Evolutionary conservation across 192 early-diverging fungal species (phyloP).

Genomic region (Podila epigama): DNA sequence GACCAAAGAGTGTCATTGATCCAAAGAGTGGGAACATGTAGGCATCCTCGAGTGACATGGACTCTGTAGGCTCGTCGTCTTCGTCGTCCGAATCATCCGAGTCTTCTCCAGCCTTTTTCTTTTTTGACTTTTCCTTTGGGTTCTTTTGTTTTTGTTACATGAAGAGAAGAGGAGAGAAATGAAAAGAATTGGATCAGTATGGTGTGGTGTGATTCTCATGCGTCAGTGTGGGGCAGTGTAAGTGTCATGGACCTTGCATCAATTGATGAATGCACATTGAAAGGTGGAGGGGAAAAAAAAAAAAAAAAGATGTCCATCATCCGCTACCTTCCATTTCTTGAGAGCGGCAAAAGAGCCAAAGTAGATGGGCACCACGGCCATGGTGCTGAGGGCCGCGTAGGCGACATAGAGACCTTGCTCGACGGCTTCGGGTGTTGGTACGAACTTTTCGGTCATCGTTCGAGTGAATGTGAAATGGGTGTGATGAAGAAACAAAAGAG

Average conservation of each 20-base stretch:
- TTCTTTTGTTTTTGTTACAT: too few relatives aligned
- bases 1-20: conserved; percentile 76
- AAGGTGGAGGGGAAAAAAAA: too few relatives aligned
- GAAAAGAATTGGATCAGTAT: too few relatives aligned
- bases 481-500: conserved; percentile 1
- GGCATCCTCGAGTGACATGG: conserved; percentile 86
- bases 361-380: conserved; percentile 92
- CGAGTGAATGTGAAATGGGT: background rate
- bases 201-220: too few relatives aligned
- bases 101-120: conserved; percentile 44
- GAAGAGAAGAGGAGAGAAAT: too few relatives aligned
- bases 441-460: conserved; percentile 45
- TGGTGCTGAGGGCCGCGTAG: conserved; percentile 83
- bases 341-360: conserved; percentile 81
- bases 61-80: conserved; percentile 70
- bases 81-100: conserved; percentile 75
- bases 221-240: too few relatives aligned
- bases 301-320: too few relatives aligned
- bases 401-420: conserved; percentile 70
- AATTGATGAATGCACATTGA: too few relatives aligned
- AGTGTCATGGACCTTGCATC: too few relatives aligned
- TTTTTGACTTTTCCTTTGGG: conserved; percentile 47
- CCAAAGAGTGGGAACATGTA: conserved; percentile 94
- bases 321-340: conserved; percentile 61
- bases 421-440: conserved; percentile 34